These are phyloP conservation scores for Citrus sp. DNA, from an alignment of 345 rosid genomes.

Conservation along the genomic window DNA sequence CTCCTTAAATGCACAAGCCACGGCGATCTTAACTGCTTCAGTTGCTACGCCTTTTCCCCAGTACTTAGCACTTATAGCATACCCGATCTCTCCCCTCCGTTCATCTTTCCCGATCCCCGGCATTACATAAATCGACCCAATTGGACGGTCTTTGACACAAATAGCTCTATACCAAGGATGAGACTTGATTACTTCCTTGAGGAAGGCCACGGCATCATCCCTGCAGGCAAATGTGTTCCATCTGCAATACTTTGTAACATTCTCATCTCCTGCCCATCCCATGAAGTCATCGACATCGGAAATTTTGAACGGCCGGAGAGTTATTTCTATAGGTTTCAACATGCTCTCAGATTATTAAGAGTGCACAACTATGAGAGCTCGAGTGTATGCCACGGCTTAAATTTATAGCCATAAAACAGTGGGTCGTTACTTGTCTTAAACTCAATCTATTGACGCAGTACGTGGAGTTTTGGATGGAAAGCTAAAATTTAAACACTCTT, in stretches of 20 bases:
- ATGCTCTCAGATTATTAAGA: background rate
- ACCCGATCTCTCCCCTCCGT: conserved; percentile 24
- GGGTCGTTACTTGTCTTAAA: background rate
- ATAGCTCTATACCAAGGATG: conserved; percentile 23
- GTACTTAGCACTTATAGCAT: conserved; percentile 11
- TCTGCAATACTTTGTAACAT: conserved; percentile 11
- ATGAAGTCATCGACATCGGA: conserved; percentile 20
- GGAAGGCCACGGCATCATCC: conserved; percentile 13
- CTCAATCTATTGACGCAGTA: no score
- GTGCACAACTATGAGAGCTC: background rate
- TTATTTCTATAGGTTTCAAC: background rate
- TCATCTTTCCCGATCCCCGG: conserved; percentile 12
- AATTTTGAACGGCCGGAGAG: conserved; percentile 9
- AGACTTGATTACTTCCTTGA: conserved; percentile 4
- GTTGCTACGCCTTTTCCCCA: conserved; percentile 20
- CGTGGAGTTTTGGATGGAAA: no score
- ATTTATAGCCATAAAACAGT: background rate
- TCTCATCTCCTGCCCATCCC: conserved; percentile 20
- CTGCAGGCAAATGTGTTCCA: conserved; percentile 19
- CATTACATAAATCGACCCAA: conserved; percentile 12
- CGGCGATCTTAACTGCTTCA: conserved; percentile 10
- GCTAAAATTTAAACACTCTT: background rate
- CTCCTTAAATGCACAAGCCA: background rate
- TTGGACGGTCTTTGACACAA: conserved; percentile 6
- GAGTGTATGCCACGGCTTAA: no score